Evolutionary conservation across 352 stramenopile species (phyloP), one percentile per base, ranked within the genome.

Genomic region (Albugo candida): DNA sequence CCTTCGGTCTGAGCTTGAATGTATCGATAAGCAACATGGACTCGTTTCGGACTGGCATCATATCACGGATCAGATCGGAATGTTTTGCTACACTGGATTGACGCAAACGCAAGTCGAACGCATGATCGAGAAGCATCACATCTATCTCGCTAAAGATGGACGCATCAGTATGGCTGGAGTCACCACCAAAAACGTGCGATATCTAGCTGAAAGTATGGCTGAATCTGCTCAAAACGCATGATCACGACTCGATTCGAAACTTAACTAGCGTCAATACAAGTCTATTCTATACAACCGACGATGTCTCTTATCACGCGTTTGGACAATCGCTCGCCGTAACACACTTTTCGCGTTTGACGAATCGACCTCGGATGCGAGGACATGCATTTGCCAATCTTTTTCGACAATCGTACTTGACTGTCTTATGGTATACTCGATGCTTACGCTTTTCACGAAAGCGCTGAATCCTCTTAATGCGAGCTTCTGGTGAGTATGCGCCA

Each of bases 61-160:
- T 69, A 97, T 99, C 61, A 97, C 87, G 17, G 92, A 96, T 49
- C 95, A 99, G 68, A 97, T 98, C 58, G 93, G 95, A 53, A 99
- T 99, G 95, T 99, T 99, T 77, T 97, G 92, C 61, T 99, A 92
- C 73, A 98, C 92, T 37, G 94, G 95, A 16, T 70, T 99, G 42
- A 92, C 70, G 37, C 82, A 95, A 56, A 86, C 96, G 17, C 87
- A 98, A 63, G 89, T 97, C 36, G 66, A 82, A 45, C 73, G 72
- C 59, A 84, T 98, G 65, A 96, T 94, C 37, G 73, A 85, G 48
- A 78, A 95, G 59, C 93, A 97, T 64, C 91, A 97, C 64, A 97
- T 99, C 61, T 99, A 97, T 71, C 78, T 98, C 57, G 98, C 95
- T 42, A 93, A 92, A 59, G 89, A 99, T 68, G 95, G 95, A 35